phyloP scores from a whole-genome alignment of 208 protist species.

The Wallacemonas collosoma region DNA sequence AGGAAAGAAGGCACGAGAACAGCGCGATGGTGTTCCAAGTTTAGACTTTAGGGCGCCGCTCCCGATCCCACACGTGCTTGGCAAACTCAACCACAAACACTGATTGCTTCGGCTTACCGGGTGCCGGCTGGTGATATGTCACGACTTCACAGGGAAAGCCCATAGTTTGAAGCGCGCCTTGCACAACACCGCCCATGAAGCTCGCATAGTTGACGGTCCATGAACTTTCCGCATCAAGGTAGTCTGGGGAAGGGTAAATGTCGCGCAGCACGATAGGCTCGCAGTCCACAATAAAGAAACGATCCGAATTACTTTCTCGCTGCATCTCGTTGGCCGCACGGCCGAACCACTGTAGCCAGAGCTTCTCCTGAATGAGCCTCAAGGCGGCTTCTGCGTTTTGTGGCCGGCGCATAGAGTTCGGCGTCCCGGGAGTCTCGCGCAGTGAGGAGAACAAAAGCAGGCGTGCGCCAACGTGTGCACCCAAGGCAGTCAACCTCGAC shows the following conservation, averaged over 20 bases:
- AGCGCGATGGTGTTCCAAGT: not conserved
- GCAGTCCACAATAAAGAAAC: constrained; percentile 83
- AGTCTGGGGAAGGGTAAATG: constrained; percentile 76
- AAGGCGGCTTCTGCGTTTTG: constrained; percentile 63
- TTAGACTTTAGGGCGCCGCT: constrained; percentile 42
- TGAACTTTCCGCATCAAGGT: constrained; percentile 65
- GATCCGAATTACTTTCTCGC: constrained; percentile 74
- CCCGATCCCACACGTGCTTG: constrained; percentile 79
- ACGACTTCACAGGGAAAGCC: constrained; percentile 79
- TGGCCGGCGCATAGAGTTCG: constrained; percentile 57
- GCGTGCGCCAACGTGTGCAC: constrained; percentile 63
- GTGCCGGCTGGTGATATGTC: constrained; percentile 83
- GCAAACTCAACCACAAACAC: constrained; percentile 84
- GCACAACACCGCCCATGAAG: constrained; percentile 84
- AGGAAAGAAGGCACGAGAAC: not conserved
- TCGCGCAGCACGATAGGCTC: constrained; percentile 74
- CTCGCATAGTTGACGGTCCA: constrained; percentile 88
- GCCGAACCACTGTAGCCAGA: constrained; percentile 86
- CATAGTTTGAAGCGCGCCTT: constrained; percentile 73
- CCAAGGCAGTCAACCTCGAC: constrained; percentile 67
- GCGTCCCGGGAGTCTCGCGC: constrained; percentile 30
- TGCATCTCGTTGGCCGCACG: constrained; percentile 76
- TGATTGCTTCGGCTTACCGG: constrained; percentile 69
- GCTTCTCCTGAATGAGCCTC: constrained; percentile 69
- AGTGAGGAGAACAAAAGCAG: constrained; percentile 72